Base-by-base conservation (phyloP, 148 eudicot species). In the Oxyria digyna region DNA sequence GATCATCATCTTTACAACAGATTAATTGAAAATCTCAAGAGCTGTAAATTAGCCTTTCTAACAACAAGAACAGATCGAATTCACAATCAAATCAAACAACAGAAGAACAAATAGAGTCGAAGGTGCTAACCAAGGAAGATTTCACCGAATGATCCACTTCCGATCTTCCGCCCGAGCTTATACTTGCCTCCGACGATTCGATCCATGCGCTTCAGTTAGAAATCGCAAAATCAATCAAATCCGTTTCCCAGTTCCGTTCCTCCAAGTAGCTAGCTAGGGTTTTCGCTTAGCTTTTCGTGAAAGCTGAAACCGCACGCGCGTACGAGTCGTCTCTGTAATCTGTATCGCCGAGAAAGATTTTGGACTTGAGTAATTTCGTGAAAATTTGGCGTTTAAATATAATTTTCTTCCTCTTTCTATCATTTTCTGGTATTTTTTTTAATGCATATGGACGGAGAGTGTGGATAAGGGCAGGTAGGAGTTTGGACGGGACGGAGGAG, bases 81-180 rank as follows among this genome's bases (percentile, higher is more conserved):
- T 46, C 27, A 43, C n/a, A 70, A 26, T 26, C 59, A 55, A n/a
- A 24, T 24, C 8, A n/a, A 2, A 38, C 41, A 38, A 38, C 41
- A 3, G 9, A 38, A 10, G 38, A 33, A 24, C 0, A 50, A 0
- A 43, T 18, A 12, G 11, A 54, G 21, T 10, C 17, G 7, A n/a
- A 33, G 8, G 40, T 43, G 57, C 80, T 69, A 24, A 54, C 96
- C 98, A 8, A 93, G 84, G 69, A 74, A 88, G 69, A 89, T 89
- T 77, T 87, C 91, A n/a, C 98, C 98, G 67, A 93, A 93, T 4
- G 95, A 93, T 75, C 98, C 98, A 64, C 98, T 89, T 4, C 98
- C 98, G 81, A 93, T 93, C 87, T 93, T 93, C 3, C 96, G 91
- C 43, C 95, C 98, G 55, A 93, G 96, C 85, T 93, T 93, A 67